phyloP scores from a whole-genome alignment of 2,329 filamentous ascomycete genomes.

The Botrytis byssoidea region DNA sequence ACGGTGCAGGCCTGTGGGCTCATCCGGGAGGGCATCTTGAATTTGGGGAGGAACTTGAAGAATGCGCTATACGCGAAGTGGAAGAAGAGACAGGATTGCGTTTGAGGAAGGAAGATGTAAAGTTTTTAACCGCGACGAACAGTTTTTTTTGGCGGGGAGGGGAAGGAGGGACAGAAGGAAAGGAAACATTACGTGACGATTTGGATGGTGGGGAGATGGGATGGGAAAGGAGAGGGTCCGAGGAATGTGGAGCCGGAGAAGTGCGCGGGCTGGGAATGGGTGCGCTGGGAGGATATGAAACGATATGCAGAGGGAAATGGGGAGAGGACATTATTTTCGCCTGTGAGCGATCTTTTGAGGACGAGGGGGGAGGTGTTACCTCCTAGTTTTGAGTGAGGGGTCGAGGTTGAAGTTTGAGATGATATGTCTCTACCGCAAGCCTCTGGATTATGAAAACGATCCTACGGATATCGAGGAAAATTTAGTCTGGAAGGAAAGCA shows the following conservation, averaged over 20 bases:
- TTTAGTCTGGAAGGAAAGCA: neutral
- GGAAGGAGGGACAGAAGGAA: neutral
- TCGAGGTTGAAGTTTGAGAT: neutral
- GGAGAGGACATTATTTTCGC: neutral
- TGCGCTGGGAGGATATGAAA: constrained; percentile 48
- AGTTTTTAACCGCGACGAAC: constrained; percentile 63
- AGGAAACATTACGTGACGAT: constrained; percentile 72
- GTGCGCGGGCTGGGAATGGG: constrained; percentile 55
- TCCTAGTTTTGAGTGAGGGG: neutral
- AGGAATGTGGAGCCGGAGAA: constrained; percentile 52
- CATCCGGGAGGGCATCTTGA: constrained; percentile 78
- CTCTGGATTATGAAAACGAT: neutral
- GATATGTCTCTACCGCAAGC: neutral
- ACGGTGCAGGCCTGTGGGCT: constrained; percentile 53
- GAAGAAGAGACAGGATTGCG: constrained; percentile 68
- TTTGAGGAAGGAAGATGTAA: constrained; percentile 47
- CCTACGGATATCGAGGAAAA: too few species aligned
- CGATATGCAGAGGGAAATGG: constrained; percentile 33
- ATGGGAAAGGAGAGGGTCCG: constrained; percentile 49
- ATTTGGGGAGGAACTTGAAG: constrained; percentile 59
- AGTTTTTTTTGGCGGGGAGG: constrained; percentile 60
- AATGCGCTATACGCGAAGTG: constrained; percentile 65
- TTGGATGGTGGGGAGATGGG: constrained; percentile 58
- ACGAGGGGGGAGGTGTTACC: neutral
- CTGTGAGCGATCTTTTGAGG: neutral